A percentile compares a stretch with the other conserved stretches of the same genome.
These are phyloP conservation scores for Solanum hybrid DNA, from an alignment of 305 asterid species.

Conservation along the genomic window DNA sequence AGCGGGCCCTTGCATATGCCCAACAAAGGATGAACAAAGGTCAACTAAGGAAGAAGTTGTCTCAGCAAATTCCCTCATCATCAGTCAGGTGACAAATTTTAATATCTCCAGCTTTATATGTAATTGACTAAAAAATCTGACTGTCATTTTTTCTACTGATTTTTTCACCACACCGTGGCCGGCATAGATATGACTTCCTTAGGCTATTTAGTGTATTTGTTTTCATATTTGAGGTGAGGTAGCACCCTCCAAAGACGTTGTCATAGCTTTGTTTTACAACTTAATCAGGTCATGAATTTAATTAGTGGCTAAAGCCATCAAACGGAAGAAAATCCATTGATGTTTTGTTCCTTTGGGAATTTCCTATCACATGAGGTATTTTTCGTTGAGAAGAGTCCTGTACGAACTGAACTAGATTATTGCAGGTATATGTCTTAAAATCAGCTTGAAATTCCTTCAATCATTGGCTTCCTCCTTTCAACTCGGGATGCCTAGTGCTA, in stretches of 20 bases:
- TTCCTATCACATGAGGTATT: background rate
- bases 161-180: slow-evolving; percentile 3
- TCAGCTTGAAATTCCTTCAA: background rate
- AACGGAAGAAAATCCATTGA: background rate
- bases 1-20: slow-evolving; percentile 33
- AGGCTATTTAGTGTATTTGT: background rate
- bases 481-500: background rate
- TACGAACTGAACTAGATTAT: background rate
- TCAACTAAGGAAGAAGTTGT: slow-evolving; percentile 62
- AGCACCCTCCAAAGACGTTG: background rate
- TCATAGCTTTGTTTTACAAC: background rate
- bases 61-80: slow-evolving; percentile 57
- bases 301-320: background rate
- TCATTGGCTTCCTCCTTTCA: background rate
- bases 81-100: slow-evolving; percentile 45
- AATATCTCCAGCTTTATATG: background rate
- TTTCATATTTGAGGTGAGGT: background rate
- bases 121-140: background rate
- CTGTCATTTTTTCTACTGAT: background rate
- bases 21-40: slow-evolving; percentile 53
- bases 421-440: background rate
- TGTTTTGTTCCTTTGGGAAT: background rate
- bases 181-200: background rate
- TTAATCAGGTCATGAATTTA: background rate
- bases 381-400: background rate